Evolutionary conservation across 768 basidiomycete genomes (phyloP).

Genomic region (Leccinum sublutescens): DNA sequence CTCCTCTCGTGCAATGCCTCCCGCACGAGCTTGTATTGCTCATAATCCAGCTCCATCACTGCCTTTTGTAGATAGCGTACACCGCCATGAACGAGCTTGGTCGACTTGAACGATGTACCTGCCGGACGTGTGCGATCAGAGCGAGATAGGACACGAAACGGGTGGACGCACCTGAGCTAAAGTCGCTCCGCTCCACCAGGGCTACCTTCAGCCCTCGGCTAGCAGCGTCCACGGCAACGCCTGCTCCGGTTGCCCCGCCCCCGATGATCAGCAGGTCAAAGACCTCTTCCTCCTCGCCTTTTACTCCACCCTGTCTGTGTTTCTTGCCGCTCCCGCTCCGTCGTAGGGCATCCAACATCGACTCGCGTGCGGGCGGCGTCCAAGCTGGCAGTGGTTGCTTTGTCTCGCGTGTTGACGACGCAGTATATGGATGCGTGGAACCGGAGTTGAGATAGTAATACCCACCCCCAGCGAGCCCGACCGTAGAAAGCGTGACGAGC

Average conservation of each 20-base stretch:
- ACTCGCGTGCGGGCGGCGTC: constrained; percentile 69
- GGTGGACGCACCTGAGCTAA: constrained; percentile 65
- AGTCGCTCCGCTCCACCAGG: constrained; percentile 91
- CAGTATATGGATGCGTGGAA: constrained; percentile 51
- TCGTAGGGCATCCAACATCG: constrained; percentile 58
- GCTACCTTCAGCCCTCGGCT: constrained; percentile 92
- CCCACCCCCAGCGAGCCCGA: constrained; percentile 53
- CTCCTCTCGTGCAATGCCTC: constrained; percentile 91
- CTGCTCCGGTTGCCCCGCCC: constrained; percentile 94
- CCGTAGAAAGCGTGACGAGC: constrained; percentile 51
- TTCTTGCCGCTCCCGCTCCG: constrained; percentile 7
- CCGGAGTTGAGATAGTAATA: constrained; percentile 77
- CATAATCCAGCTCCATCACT: constrained; percentile 91
- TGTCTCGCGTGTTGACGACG: constrained; percentile 57
- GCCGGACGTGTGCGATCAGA: not conserved
- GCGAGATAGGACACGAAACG: not conserved
- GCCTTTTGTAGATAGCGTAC: constrained; percentile 98
- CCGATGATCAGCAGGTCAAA: constrained; percentile 87
- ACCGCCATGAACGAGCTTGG: constrained; percentile 97
- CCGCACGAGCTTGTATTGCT: constrained; percentile 93
- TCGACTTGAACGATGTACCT: constrained; percentile 96
- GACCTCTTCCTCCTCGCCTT: constrained; percentile 51
- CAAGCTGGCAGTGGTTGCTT: constrained; percentile 76
- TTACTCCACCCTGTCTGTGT: constrained; percentile 32
- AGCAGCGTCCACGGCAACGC: constrained; percentile 95